A percentile compares a stretch with the other conserved stretches of the same genome.
phyloP scores from a whole-genome alignment of 2,329 filamentous ascomycete genomes.

The Aspergillus pseudotamarii region DNA sequence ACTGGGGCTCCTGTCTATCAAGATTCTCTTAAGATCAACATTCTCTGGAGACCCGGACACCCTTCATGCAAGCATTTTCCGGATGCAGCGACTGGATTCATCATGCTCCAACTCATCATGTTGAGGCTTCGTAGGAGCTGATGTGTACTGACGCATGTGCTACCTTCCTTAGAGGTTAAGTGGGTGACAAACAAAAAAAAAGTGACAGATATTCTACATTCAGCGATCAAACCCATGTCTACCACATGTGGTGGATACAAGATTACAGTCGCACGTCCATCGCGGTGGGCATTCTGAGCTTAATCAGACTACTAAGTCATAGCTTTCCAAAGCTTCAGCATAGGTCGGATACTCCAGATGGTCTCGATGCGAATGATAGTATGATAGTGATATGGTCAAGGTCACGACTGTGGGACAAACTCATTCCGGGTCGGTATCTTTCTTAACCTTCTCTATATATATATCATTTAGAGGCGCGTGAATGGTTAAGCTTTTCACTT shows the following conservation, averaged over 20 bases:
- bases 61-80: not conserved
- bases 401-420: not conserved
- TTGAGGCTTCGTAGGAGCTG: not conserved
- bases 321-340: not conserved
- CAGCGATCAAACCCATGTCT: not conserved
- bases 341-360: not conserved
- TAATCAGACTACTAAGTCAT: not conserved
- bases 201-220: not conserved
- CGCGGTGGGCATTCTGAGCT: not conserved
- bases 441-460: constrained; percentile 10
- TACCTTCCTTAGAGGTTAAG: not conserved
- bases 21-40: constrained; percentile 4
- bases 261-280: not conserved
- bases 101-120: not conserved
- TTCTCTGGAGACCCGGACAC: not conserved
- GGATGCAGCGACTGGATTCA: constrained; percentile 4
- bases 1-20: not conserved
- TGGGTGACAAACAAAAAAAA: too few relatives aligned
- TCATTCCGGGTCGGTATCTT: not conserved
- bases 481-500: constrained; percentile 19
- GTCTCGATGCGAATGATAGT: not conserved
- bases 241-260: not conserved
- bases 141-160: not conserved
- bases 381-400: not conserved
- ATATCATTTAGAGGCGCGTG: constrained; percentile 10